Evolutionary conservation across 495 filamentous ascomycete genomes (phyloP).

Genomic region (Parachaetomium inaequale): DNA sequence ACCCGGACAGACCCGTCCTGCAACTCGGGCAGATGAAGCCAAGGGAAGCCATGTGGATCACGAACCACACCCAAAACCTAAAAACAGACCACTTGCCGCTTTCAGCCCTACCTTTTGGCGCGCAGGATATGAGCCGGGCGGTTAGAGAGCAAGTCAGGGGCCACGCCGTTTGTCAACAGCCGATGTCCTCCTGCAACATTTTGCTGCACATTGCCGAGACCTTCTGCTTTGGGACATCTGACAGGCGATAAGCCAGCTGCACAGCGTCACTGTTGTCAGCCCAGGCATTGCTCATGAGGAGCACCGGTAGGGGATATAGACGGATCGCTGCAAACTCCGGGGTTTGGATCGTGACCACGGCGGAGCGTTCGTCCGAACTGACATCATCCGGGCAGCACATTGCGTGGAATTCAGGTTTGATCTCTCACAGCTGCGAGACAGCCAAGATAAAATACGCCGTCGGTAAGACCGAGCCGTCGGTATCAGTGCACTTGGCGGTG

Average conservation of each 20-base stretch:
- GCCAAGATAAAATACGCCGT: neutral
- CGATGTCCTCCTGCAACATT: neutral
- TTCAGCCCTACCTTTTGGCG: neutral
- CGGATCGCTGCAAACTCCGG: neutral
- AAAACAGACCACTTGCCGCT: neutral
- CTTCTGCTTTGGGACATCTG: neutral
- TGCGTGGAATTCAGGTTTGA: neutral
- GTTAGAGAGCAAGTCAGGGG: constrained; percentile 9
- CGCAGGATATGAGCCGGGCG: neutral
- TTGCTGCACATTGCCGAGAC: neutral
- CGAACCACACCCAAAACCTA: neutral
- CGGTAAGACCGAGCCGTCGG: neutral
- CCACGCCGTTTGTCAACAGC: neutral
- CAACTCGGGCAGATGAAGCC: constrained; percentile 1
- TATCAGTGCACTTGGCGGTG: neutral
- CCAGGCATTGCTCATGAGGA: neutral
- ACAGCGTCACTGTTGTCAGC: neutral
- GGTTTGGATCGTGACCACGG: neutral
- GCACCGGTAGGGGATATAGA: no score
- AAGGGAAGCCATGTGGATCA: neutral
- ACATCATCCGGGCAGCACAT: no score
- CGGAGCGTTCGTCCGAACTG: neutral
- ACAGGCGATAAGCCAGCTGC: neutral
- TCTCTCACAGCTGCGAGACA: neutral
- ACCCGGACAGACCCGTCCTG: neutral